Evolutionary conservation across 352 stramenopile genomes (phyloP), one percentile per base, ranked within the genome.

Genomic region (Phytophthora sp.): DNA sequence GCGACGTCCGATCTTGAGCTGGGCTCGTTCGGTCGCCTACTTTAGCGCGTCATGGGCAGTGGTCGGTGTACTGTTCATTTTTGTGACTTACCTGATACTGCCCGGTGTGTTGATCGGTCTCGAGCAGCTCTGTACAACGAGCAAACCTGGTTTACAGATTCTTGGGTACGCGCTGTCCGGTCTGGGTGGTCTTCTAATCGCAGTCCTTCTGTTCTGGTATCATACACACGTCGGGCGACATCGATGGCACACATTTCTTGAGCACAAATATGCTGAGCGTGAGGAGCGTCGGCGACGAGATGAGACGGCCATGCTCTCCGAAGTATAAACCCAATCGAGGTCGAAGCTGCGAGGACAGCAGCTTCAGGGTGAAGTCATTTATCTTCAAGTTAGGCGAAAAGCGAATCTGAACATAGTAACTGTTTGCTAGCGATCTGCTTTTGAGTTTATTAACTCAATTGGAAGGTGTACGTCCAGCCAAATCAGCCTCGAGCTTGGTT

Each of bases 1-100:
- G 66, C 76, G 93, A 18, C 55, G 62, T 18, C 74, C 94, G 45
- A 83, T 96, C 13, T 54, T 97, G 31, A 57, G 71, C 34, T 88
- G 74, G 60, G 87, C 91, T 12, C 74, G 73, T 1, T 67, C 77
- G 1, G 60, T 98, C 3, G 91, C 77, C 3, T 75, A 76, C 62
- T 82, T 75, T 57, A 87, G 78, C 46, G 81, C 76, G 3, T 75
- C 66, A 34, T 90, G 81, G 81, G 62, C 75, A 8, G 59, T 76
- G 9, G 54, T 66, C 1, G 78, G 76, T 12, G 64, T 80, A 2
- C 7, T 84, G 13, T 90, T 88, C 54, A 53, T 87, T 3, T 32
- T 72, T 38, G 15, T 69, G 21, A 38, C 65, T 23, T 90, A 83
- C 48, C 54, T 87, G 18, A 31, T 82, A 0, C 12, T 80, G 0